These are phyloP conservation scores for Microdochium nivale DNA, from an alignment of 2,329 filamentous ascomycete genomes.

Conservation along the genomic window DNA sequence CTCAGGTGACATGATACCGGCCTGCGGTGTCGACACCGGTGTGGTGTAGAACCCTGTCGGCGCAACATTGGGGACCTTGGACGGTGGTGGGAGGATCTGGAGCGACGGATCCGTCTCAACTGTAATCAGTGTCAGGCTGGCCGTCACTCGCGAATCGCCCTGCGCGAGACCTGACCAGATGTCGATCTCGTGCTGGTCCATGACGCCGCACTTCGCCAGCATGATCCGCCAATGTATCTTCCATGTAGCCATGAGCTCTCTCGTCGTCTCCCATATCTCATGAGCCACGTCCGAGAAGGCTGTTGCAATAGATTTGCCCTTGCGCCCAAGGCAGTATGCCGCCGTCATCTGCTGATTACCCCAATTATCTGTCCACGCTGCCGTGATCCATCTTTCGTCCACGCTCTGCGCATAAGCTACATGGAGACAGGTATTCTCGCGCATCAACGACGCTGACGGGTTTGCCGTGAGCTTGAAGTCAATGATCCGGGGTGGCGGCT, in stretches of 20 bases:
- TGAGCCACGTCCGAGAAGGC: conserved; percentile 55
- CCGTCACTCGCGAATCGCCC: conserved; percentile 38
- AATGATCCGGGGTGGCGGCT: conserved; percentile 59
- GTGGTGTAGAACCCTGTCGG: conserved; percentile 46
- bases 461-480: conserved; percentile 64
- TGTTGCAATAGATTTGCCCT: conserved; percentile 41
- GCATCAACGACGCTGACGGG: conserved; percentile 63
- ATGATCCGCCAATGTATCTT: conserved; percentile 72
- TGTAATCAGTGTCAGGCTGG: conserved; percentile 51
- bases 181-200: conserved; percentile 58
- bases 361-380: conserved; percentile 72
- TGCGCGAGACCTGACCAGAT: conserved; percentile 46
- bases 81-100: conserved; percentile 48
- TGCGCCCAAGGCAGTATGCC: conserved; percentile 62
- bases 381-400: conserved; percentile 70
- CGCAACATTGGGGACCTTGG: conserved; percentile 36
- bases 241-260: conserved; percentile 61
- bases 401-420: conserved; percentile 69
- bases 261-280: conserved; percentile 72
- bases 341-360: conserved; percentile 65
- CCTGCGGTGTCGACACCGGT: conserved; percentile 60
- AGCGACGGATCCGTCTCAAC: conserved; percentile 58
- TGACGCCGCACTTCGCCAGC: conserved; percentile 61
- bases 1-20: conserved; percentile 51
- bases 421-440: conserved; percentile 74